Evolutionary conservation across 78 protist species (phyloP).

Genomic region (Capsaspora owczarzaki): DNA sequence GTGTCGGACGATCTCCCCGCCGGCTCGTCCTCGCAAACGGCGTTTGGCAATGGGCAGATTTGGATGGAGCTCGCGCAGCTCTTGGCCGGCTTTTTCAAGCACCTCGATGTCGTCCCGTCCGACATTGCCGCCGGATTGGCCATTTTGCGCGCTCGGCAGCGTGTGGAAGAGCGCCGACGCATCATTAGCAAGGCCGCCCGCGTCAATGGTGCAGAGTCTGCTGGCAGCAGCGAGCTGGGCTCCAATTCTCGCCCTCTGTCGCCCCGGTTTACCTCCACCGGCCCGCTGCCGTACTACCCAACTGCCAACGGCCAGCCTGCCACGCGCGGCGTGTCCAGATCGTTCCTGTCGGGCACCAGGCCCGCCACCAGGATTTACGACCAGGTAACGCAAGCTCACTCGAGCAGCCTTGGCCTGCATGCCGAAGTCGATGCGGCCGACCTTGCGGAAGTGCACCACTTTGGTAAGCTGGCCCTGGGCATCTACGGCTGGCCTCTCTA

Average conservation of each 20-base stretch:
- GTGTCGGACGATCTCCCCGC: neutral
- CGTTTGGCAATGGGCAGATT: too few relatives aligned
- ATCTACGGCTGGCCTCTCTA: constrained; percentile 26
- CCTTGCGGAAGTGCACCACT: neutral
- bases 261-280: neutral
- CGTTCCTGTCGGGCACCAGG: neutral
- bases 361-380: too few relatives aligned
- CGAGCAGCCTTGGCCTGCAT: neutral
- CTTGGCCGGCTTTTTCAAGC: neutral
- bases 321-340: neutral
- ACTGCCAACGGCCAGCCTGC: neutral
- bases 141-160: neutral
- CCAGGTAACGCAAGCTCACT: too few relatives aligned
- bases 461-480: neutral
- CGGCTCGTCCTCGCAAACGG: too few relatives aligned
- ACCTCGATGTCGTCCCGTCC: constrained; percentile 5
- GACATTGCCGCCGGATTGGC: constrained; percentile 9
- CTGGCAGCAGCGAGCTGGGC: too few relatives aligned
- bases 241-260: too few relatives aligned
- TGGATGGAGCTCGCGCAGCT: neutral
- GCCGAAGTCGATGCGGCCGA: neutral
- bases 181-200: too few relatives aligned
- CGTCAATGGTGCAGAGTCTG: too few relatives aligned
- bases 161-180: neutral
- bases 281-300: neutral